Base-by-base conservation (phyloP, 345 rosid genomes). In the Pistacia atlantica region DNA sequence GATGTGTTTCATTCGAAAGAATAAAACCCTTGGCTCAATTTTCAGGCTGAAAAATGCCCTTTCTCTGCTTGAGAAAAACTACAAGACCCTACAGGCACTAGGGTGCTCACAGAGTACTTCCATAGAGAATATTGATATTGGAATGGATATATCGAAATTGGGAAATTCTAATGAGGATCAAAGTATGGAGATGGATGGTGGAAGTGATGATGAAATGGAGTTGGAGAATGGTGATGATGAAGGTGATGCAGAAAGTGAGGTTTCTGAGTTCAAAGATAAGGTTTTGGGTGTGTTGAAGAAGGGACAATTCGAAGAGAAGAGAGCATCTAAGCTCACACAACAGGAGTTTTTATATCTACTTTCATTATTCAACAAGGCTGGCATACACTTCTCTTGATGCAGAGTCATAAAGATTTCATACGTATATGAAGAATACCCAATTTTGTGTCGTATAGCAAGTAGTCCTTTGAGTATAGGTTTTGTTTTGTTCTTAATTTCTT, bases 1-100 rank as follows among this genome's bases (percentile, higher is more conserved):
- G 63, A 83, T 93, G 61, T 95, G 99, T 84, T 95, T 95, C 84
- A 93, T 88, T 42, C 74, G 97, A 61, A 95, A 93, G 90, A 95
- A 95, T 88, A 95, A 90, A 75, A 95, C 98, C 3, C 84, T 93
- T 4, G 91, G 99, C 16, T 80, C 99, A 0, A 85, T 95, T 80
- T 95, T 95, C 82, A 87, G 84, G 84, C 89, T 86, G 81, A 95
- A 91, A 61, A 81, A 88, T 73, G 92, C 93, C 11, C 77, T 93
- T 13, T 74, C 85, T 0, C 67, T 86, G 84, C 86, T 95, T 12
- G 97, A 91, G 79, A 95, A 90, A 90, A 95, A 95, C 80, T 91
- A 82, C 87, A 87, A 85, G 86, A 95, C 98, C 18, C 78, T 95
- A 69, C 98, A 90, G 83, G 92, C 94, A 0, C 72, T 95, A 31